These are phyloP conservation scores for Hirschioporus abietinus DNA, from an alignment of 768 basidiomycete genomes.

Conservation along the genomic window DNA sequence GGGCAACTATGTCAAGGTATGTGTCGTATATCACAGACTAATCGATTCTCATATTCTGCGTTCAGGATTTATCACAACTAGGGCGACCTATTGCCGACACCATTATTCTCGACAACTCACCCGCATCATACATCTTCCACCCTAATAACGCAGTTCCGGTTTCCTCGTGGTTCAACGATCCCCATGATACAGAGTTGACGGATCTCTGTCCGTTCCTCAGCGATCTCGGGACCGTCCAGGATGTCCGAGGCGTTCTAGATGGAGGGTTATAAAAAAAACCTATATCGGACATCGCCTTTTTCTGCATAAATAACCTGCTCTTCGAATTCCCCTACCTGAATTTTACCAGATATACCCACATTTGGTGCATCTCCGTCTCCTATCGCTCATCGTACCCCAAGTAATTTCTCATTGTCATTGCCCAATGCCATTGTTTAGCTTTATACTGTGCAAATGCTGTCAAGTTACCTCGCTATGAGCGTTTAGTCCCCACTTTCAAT, in stretches of 20 bases:
- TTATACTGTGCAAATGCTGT: neutral
- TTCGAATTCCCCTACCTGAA: neutral
- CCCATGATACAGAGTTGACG: conserved; percentile 95
- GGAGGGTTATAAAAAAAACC: conserved; percentile 56
- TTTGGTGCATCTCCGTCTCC: neutral
- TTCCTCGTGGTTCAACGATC: conserved; percentile 99
- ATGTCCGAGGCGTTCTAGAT: conserved; percentile 89
- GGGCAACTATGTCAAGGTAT: conserved; percentile 98
- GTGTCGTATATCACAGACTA: conserved; percentile 13
- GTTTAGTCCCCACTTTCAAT: neutral
- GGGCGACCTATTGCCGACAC: conserved; percentile 91
- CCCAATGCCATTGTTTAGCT: neutral
- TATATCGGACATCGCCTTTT: neutral
- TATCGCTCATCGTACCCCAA: neutral
- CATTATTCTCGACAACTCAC: conserved; percentile 98
- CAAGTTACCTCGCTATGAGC: neutral
- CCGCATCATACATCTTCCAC: conserved; percentile 98
- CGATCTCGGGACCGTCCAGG: conserved; percentile 79
- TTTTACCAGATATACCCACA: neutral
- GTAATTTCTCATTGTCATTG: neutral
- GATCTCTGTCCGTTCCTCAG: conserved; percentile 93
- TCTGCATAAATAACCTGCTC: neutral
- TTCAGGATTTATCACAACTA: conserved; percentile 91
- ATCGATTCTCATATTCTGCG: neutral
- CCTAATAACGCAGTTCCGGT: conserved; percentile 99